Percentiles rank a stretch among this genome's conserved stretches.
Evolutionary conservation across 805 yeast genomes (phyloP).

Genomic region (Ogataea nakhonphanomensis): DNA sequence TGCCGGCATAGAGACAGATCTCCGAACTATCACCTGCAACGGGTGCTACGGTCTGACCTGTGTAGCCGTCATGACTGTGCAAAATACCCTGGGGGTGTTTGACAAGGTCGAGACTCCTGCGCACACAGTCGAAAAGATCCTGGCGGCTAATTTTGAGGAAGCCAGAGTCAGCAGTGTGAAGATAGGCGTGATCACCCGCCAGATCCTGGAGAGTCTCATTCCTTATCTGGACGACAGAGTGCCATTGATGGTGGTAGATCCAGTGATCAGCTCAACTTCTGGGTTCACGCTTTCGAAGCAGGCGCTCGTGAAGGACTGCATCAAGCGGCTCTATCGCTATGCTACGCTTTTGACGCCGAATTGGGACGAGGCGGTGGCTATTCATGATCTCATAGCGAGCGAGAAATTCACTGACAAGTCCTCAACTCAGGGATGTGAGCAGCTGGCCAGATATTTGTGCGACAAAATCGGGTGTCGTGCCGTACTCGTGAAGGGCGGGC

Average conservation of each 20-base stretch:
- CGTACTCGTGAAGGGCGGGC: conserved; percentile 80
- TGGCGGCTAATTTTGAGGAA: conserved; percentile 37
- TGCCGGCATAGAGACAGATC: conserved; percentile 88
- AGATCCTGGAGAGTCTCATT: conserved; percentile 47
- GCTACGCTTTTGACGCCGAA: conserved; percentile 76
- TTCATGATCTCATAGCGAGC: conserved; percentile 7
- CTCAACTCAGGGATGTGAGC: conserved; percentile 13
- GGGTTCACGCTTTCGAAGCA: conserved; percentile 56
- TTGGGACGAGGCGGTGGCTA: conserved; percentile 54
- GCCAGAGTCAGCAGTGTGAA: conserved; percentile 60
- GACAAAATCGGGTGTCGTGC: conserved; percentile 28
- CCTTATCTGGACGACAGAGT: conserved; percentile 32
- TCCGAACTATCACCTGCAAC: conserved; percentile 74
- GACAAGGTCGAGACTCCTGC: conserved; percentile 42
- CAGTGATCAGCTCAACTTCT: conserved; percentile 80
- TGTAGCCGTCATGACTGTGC: conserved; percentile 77
- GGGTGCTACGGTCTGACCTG: conserved; percentile 75
- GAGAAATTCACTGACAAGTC: conserved; percentile 28
- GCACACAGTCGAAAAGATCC: conserved; percentile 42
- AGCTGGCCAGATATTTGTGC: conserved; percentile 36
- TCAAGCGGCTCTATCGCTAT: conserved; percentile 43
- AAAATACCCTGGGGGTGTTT: conserved; percentile 53
- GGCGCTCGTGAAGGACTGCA: conserved; percentile 27
- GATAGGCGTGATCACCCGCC: conserved; percentile 70
- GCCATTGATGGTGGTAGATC: conserved; percentile 57